Conservation (phyloP, 306 rosid genomes). For the Rosa multiflora region DNA sequence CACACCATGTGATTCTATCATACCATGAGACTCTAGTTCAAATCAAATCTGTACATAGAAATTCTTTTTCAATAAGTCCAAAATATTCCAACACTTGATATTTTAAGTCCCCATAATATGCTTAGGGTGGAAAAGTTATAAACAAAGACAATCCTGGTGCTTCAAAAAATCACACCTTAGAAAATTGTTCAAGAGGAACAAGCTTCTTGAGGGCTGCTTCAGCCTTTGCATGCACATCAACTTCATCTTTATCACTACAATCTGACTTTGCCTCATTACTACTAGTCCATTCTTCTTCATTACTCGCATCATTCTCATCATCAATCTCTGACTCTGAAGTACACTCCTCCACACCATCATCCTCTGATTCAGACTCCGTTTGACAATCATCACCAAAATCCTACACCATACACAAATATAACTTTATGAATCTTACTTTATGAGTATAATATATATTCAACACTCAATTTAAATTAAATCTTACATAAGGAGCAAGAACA, state of each 20-base stretch:
- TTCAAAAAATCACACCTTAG: constrained; percentile 47
- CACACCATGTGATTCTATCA: neutral
- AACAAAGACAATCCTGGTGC: neutral
- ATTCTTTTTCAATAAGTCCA: neutral
- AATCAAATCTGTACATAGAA: neutral
- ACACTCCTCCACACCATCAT: constrained; percentile 68
- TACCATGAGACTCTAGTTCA: neutral
- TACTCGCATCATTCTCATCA: constrained; percentile 62
- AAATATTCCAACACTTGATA: neutral
- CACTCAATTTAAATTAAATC: constrained; percentile 24
- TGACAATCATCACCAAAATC: constrained; percentile 76
- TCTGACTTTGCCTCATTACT: constrained; percentile 72
- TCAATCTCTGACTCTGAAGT: constrained; percentile 77
- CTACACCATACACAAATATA: constrained; percentile 45
- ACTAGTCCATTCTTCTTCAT: constrained; percentile 86
- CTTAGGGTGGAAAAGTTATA: neutral
- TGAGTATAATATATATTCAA: neutral
- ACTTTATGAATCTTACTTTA: constrained; percentile 6
- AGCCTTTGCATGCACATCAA: constrained; percentile 59
- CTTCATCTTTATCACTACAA: constrained; percentile 76
- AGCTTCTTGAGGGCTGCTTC: constrained; percentile 84
- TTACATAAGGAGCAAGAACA: constrained; percentile 87
- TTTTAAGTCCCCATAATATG: neutral
- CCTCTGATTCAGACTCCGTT: constrained; percentile 78
- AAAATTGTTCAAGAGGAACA: constrained; percentile 66